Conservation (phyloP, 306 rosid species). For the Gleditsia sinensis region DNA sequence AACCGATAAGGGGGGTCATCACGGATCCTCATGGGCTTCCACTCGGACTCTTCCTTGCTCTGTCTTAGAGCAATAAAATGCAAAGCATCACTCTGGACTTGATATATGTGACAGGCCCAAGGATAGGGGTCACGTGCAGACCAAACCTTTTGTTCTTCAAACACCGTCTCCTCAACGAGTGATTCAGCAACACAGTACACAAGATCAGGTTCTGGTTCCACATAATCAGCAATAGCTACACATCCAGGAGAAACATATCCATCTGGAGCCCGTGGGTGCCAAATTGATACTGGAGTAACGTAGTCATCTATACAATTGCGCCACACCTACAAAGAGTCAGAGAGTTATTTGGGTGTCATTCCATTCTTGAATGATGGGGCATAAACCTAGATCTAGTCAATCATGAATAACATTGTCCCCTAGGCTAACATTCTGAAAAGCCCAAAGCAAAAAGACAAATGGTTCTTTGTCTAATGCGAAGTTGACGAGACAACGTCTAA, state of each 20-base stretch:
- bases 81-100: constrained; percentile 84
- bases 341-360: neutral
- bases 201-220: constrained; percentile 74
- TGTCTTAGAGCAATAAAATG: constrained; percentile 83
- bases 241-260: constrained; percentile 91
- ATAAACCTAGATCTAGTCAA: neutral
- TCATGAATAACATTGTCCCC: constrained; percentile 22
- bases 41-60: constrained; percentile 69
- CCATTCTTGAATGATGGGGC: constrained; percentile 23
- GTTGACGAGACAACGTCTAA: too few relatives aligned
- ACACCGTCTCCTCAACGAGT: constrained; percentile 72
- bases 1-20: constrained; percentile 54
- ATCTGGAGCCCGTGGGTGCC: constrained; percentile 96
- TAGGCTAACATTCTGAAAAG: constrained; percentile 16
- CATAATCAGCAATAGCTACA: constrained; percentile 61
- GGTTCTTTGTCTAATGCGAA: neutral
- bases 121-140: constrained; percentile 86
- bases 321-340: constrained; percentile 72
- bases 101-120: constrained; percentile 91
- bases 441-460: neutral
- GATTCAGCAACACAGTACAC: constrained; percentile 76
- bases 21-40: constrained; percentile 75
- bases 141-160: constrained; percentile 90
- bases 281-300: constrained; percentile 64
- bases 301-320: constrained; percentile 89